Base-by-base conservation (phyloP, 2,329 filamentous ascomycete genomes). In the Furcasterigmium sp. region DNA sequence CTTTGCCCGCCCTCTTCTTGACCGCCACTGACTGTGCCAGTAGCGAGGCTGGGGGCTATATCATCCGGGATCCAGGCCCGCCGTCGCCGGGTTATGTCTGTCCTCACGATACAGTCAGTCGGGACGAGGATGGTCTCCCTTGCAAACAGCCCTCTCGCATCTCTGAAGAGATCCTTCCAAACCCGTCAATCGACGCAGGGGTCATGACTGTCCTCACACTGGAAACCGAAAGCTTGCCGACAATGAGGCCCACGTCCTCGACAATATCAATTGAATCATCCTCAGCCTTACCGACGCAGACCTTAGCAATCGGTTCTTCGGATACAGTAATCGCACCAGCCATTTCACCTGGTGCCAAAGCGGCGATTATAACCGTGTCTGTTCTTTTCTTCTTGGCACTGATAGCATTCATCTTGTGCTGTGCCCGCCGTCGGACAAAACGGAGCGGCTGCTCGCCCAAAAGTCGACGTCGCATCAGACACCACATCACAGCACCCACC, bases 301-400 rank as follows among this genome's bases (percentile, higher is more conserved):
- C 36, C 2, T 25, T 23, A 3, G 26, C 41, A 19, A 21, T 32
- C 4, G 17, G 9, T 18, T 15, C 39, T 8, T 39, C 30, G 3
- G n/a, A 23, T 4, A 25, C 43, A 8, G 13, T 15, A 10, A 19
- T n/a, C 25, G 14, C 11, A n/a, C 25, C 28, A 7, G 25, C 8
- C 7, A 51, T 74, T 6, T 58, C 70, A 2, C 51, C 56, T 1
- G 67, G 65, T 3, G 61, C 64, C 37, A 75, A 69, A 44, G 63
- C 66, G 3, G 70, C 72, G 25, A 68, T 78, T 39, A 67, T 60
- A 4, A 50, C 75, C 10, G 68, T 66, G 39, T 62, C 65, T 2
- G 51, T 65, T 3, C 51, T 72, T n/a, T 65, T 54, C 4, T 48
- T 69, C 10, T 45, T 69, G 13, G 53, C 63, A 3, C 43, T 75